A percentile compares a stretch with the other conserved stretches of the same genome.
These are phyloP conservation scores for Parathielavia appendiculata DNA, from an alignment of 495 filamentous ascomycete species.

Conservation along the genomic window DNA sequence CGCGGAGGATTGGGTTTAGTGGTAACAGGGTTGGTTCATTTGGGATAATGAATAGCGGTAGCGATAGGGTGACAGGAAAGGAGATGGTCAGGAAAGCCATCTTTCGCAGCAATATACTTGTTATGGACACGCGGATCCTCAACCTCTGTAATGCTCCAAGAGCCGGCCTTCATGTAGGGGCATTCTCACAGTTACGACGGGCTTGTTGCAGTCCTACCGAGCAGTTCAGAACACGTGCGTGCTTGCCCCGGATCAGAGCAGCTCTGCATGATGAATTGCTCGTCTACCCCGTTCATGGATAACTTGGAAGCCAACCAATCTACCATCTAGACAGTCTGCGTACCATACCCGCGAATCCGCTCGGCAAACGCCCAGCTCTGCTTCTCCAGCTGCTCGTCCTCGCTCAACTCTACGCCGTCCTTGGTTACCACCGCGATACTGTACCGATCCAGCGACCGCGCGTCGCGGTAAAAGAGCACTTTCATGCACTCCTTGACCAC, in stretches of 20 bases:
- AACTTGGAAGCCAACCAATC: not conserved
- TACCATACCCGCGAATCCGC: constrained; percentile 58
- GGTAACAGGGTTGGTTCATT: not conserved
- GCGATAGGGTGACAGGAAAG: not conserved
- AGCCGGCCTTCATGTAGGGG: too few species aligned
- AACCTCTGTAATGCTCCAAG: not conserved
- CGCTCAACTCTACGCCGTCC: constrained; percentile 75
- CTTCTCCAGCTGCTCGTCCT: constrained; percentile 63
- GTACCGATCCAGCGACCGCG: constrained; percentile 84
- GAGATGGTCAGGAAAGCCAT: not conserved
- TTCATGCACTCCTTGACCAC: constrained; percentile 91
- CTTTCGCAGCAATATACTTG: not conserved
- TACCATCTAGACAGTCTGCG: constrained; percentile 43
- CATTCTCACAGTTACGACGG: too few species aligned
- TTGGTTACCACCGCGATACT: constrained; percentile 83
- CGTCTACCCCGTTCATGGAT: not conserved
- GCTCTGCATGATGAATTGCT: not conserved
- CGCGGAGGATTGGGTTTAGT: constrained; percentile 1
- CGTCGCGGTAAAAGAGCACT: constrained; percentile 95
- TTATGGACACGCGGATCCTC: not conserved
- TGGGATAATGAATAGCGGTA: not conserved
- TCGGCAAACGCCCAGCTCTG: constrained; percentile 99
- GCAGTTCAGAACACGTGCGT: not conserved
- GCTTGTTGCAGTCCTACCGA: not conserved
- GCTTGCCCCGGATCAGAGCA: not conserved